A percentile compares a stretch with the other conserved stretches of the same genome.
phyloP scores from a whole-genome alignment of 2,329 filamentous ascomycete genomes.

The Fusarium poae region DNA sequence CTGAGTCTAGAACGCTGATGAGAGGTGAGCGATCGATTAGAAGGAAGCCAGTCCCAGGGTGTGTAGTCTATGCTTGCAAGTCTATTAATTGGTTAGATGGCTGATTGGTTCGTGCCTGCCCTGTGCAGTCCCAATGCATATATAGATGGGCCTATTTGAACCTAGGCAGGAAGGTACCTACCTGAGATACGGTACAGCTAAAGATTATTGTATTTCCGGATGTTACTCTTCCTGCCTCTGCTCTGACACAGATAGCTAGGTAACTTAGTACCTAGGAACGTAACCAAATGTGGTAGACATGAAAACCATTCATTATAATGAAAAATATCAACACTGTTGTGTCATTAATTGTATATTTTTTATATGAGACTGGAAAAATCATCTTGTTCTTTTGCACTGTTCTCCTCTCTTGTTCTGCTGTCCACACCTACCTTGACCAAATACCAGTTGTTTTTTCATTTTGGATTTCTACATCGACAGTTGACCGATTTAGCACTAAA shows the following conservation, averaged over 20 bases:
- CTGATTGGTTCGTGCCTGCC: conserved; percentile 28
- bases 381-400: neutral
- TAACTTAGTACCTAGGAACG: neutral
- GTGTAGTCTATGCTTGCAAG: neutral
- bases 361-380: neutral
- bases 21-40: conserved; percentile 1
- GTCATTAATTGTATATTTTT: neutral
- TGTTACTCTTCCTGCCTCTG: conserved; percentile 6
- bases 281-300: neutral
- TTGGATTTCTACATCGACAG: neutral
- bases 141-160: conserved; percentile 1
- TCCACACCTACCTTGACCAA: neutral
- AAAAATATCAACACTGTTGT: neutral
- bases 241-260: neutral
- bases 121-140: conserved; percentile 6
- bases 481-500: neutral
- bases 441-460: neutral
- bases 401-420: neutral
- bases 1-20: conserved; percentile 43
- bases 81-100: conserved; percentile 6
- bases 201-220: conserved; percentile 35
- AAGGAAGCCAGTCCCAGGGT: neutral
- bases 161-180: conserved; percentile 16
- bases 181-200: neutral
- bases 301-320: neutral